A percentile compares a stretch with the other conserved stretches of the same genome.
phyloP scores from a whole-genome alignment of 345 rosid species.

The Trapa incisa region DNA sequence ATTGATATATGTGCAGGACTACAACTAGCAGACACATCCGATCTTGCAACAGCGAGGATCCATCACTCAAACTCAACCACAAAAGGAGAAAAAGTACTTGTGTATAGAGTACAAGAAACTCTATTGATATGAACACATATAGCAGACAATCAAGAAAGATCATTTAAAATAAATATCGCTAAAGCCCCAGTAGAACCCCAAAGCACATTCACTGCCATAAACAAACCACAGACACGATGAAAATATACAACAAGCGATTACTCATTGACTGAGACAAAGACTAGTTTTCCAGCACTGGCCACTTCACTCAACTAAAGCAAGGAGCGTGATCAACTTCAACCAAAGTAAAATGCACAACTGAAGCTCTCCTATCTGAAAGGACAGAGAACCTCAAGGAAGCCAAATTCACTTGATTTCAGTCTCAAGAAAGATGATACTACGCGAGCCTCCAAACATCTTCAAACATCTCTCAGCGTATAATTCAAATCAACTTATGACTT shows the following conservation, averaged over 20 bases:
- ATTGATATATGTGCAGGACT: neutral
- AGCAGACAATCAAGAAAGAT: neutral
- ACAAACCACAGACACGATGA: neutral
- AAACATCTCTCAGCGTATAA: neutral
- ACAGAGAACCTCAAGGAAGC: neutral
- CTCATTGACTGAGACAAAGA: neutral
- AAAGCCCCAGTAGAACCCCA: neutral
- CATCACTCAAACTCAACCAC: neutral
- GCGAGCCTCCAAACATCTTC: neutral
- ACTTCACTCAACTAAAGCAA: neutral
- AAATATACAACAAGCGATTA: no score
- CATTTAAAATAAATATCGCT: neutral
- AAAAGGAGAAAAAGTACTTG: neutral
- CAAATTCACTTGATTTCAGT: neutral
- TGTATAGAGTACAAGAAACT: neutral
- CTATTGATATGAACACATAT: neutral
- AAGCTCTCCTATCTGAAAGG: neutral
- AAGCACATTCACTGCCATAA: neutral
- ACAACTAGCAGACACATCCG: neutral
- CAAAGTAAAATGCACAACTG: neutral
- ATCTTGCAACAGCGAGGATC: neutral
- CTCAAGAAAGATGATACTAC: neutral
- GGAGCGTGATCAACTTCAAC: no score
- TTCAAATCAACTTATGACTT: neutral
- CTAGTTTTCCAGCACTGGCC: neutral